Evolutionary conservation across 1,284 basidiomycete species (phyloP).

Genomic region (Athelia sp.): DNA sequence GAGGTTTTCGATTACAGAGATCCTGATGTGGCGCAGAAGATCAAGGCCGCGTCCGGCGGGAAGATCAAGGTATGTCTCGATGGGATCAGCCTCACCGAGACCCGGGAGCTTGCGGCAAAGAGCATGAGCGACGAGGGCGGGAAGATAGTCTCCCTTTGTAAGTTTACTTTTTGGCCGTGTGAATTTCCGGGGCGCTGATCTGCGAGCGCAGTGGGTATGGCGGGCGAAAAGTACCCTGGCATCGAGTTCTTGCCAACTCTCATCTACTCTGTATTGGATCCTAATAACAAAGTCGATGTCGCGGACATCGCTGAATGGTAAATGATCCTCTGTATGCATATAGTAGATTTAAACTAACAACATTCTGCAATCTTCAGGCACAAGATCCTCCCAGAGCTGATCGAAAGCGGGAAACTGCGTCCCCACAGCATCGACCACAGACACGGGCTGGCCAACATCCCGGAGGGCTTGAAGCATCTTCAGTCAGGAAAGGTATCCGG

Average conservation of each 20-base stretch:
- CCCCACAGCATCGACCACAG: neutral
- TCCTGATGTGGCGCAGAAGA: constrained; percentile 6
- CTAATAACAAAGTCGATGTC: neutral
- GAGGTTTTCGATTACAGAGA: constrained; percentile 20
- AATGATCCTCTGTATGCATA: no score
- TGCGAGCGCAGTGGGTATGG: no score
- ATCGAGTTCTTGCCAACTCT: neutral
- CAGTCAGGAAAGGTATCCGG: neutral
- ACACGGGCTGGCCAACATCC: neutral
- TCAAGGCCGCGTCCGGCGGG: constrained; percentile 1
- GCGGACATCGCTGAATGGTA: neutral
- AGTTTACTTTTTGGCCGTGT: no score
- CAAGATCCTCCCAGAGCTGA: neutral
- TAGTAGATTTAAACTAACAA: neutral
- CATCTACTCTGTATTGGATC: neutral
- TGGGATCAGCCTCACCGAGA: neutral
- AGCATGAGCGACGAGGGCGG: neutral
- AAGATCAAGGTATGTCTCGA: neutral
- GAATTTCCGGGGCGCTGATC: no score
- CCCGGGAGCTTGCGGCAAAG: neutral
- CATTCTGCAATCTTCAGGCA: neutral
- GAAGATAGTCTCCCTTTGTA: neutral
- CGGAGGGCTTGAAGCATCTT: neutral
- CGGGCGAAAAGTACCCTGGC: no score
- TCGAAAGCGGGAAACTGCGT: neutral